Evolutionary conservation across 768 basidiomycete species (phyloP).

Genomic region (Hypholoma fasciculare): DNA sequence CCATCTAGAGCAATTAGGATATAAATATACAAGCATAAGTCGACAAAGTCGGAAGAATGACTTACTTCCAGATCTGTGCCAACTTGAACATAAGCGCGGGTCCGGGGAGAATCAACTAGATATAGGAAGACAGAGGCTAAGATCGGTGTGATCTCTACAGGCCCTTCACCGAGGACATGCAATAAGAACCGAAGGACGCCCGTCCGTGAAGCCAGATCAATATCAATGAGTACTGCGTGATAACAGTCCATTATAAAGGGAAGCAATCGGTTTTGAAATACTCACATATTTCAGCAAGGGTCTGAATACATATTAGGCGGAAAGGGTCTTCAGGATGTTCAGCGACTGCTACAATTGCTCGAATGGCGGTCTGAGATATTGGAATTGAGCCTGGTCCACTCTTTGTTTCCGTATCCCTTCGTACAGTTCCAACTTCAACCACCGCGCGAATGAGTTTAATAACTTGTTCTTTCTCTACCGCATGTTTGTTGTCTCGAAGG

Average conservation of each 20-base stretch:
- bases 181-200: conserved; percentile 87
- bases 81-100: conserved; percentile 72
- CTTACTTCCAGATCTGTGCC: conserved; percentile 89
- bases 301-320: conserved; percentile 78
- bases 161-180: conserved; percentile 88
- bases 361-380: conserved; percentile 74
- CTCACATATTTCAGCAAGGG: conserved; percentile 84
- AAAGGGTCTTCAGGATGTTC: conserved; percentile 93
- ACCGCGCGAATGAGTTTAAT: conserved; percentile 86
- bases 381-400: conserved; percentile 51
- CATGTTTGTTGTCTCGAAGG: conserved; percentile 79
- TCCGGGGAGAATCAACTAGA: conserved; percentile 83
- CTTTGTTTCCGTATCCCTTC: conserved; percentile 41
- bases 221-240: conserved; percentile 82
- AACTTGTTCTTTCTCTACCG: conserved; percentile 88
- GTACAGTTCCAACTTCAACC: conserved; percentile 72
- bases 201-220: conserved; percentile 75
- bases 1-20: conserved; percentile 53
- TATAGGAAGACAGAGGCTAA: conserved; percentile 81
- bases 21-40: not conserved
- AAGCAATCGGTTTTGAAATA: conserved; percentile 21
- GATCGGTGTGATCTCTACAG: conserved; percentile 75
- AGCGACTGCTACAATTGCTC: conserved; percentile 90
- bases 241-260: not conserved
- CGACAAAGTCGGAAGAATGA: not conserved